A percentile compares a stretch with the other conserved stretches of the same genome.
Evolutionary conservation across 2,329 filamentous ascomycete species (phyloP).

Genomic region (Truncatella angustata): DNA sequence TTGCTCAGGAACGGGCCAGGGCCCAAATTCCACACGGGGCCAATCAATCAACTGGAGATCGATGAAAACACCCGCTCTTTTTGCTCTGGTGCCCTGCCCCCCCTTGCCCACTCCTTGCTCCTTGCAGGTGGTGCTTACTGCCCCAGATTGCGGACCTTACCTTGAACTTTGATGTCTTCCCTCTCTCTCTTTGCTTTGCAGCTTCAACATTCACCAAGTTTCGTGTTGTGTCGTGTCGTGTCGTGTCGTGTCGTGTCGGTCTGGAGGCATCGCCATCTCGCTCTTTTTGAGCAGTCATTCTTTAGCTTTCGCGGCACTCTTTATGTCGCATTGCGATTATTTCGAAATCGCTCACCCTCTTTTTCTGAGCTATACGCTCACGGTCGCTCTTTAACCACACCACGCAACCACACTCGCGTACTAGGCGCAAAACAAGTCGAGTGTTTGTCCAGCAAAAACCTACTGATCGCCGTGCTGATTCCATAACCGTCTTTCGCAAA

Average conservation of each 20-base stretch:
- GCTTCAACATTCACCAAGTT: background rate
- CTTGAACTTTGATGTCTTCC: background rate
- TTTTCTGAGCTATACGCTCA: background rate
- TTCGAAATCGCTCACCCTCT: background rate
- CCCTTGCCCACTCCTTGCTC: too few relatives aligned
- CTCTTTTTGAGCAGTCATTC: conserved; percentile 1
- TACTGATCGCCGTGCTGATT: background rate
- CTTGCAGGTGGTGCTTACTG: too few relatives aligned
- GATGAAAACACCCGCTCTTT: background rate
- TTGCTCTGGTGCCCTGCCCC: background rate
- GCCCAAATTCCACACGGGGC: conserved; percentile 1
- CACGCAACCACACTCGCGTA: background rate
- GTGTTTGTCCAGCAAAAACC: background rate
- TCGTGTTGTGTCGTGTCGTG: background rate
- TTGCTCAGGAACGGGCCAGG: conserved; percentile 4
- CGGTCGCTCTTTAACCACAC: background rate
- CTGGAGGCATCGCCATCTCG: background rate
- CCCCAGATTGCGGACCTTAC: background rate
- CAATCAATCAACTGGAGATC: background rate
- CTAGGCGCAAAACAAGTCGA: background rate
- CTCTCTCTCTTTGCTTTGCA: background rate
- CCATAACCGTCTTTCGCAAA: background rate
- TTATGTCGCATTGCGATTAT: background rate
- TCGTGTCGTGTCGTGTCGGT: background rate
- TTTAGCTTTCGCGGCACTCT: background rate